Evolutionary conservation across 345 rosid genomes (phyloP).

Genomic region (Diplotaxis tenuifolia): DNA sequence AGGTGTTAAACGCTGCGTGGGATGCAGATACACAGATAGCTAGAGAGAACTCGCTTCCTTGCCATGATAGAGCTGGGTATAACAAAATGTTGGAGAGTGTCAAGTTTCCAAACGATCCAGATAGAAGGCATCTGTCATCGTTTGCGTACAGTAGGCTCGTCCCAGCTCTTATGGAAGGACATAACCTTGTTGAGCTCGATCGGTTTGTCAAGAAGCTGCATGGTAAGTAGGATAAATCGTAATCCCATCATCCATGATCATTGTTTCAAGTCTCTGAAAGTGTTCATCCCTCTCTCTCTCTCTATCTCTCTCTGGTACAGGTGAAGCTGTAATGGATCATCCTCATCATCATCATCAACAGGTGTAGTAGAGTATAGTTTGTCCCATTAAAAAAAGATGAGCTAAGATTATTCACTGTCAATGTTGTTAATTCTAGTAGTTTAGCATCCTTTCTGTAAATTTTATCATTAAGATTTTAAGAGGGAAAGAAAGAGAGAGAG

Average conservation of each 20-base stretch:
- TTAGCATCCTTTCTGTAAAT: conserved; percentile 9
- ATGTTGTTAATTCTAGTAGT: conserved; percentile 34
- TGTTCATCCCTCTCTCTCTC: too few species aligned
- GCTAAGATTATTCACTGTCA: conserved; percentile 19
- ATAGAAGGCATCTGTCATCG: conserved; percentile 68
- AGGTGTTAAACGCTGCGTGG: conserved; percentile 78
- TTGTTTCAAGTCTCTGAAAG: conserved; percentile 22
- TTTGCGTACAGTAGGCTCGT: conserved; percentile 79
- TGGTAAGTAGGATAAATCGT: conserved; percentile 44
- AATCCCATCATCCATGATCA: not conserved
- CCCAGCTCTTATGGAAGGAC: conserved; percentile 74
- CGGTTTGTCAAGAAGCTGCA: conserved; percentile 86
- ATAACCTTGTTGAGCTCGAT: conserved; percentile 71
- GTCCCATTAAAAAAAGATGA: conserved; percentile 2
- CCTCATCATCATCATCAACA: conserved; percentile 33
- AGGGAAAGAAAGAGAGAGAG: not conserved
- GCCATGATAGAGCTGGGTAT: conserved; percentile 67
- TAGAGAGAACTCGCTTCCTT: conserved; percentile 73
- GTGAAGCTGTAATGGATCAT: conserved; percentile 36
- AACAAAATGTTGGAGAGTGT: conserved; percentile 72
- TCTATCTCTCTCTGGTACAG: conserved; percentile 30
- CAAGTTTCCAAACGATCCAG: conserved; percentile 83
- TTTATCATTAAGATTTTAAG: not conserved
- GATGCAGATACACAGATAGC: conserved; percentile 57
- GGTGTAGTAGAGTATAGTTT: conserved; percentile 25